These are phyloP conservation scores for Sanghuangporus weigelae DNA, from an alignment of 1,284 basidiomycete genomes.

Conservation along the genomic window DNA sequence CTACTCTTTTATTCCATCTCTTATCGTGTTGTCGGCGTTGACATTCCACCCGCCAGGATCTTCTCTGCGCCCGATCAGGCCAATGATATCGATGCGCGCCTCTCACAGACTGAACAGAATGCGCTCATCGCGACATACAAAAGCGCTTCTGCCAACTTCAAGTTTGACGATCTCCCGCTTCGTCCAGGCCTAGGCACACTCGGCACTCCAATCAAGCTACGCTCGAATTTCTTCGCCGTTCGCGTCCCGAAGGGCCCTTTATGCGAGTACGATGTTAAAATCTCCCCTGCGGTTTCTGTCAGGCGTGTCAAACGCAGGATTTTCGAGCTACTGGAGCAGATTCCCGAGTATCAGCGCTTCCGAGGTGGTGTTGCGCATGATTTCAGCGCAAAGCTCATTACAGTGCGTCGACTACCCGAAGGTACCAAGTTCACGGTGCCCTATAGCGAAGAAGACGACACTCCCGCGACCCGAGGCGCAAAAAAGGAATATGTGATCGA, in stretches of 20 bases:
- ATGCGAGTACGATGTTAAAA: conserved; percentile 64
- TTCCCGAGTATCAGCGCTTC: conserved; percentile 46
- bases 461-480: conserved; percentile 31
- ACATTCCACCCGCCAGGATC: conserved; percentile 36
- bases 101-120: conserved; percentile 52
- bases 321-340: conserved; percentile 64
- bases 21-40: not conserved
- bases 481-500: conserved; percentile 58
- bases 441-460: conserved; percentile 64
- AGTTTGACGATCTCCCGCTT: conserved; percentile 42
- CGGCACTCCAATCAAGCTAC: conserved; percentile 56
- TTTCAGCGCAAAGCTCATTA: conserved; percentile 56
- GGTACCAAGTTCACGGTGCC: conserved; percentile 52
- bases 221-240: conserved; percentile 74
- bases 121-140: conserved; percentile 48
- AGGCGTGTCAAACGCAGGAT: conserved; percentile 62
- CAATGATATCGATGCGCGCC: conserved; percentile 53
- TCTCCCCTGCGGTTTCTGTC: conserved; percentile 49
- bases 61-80: conserved; percentile 42
- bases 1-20: not conserved
- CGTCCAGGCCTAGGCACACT: conserved; percentile 63
- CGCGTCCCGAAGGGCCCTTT: conserved; percentile 54
- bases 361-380: conserved; percentile 63
- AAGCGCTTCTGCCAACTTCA: conserved; percentile 30
- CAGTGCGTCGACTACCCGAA: conserved; percentile 49